These are phyloP conservation scores for Aureobasidium sp. DNA, from an alignment of 2,329 filamentous ascomycete genomes.

Conservation along the genomic window DNA sequence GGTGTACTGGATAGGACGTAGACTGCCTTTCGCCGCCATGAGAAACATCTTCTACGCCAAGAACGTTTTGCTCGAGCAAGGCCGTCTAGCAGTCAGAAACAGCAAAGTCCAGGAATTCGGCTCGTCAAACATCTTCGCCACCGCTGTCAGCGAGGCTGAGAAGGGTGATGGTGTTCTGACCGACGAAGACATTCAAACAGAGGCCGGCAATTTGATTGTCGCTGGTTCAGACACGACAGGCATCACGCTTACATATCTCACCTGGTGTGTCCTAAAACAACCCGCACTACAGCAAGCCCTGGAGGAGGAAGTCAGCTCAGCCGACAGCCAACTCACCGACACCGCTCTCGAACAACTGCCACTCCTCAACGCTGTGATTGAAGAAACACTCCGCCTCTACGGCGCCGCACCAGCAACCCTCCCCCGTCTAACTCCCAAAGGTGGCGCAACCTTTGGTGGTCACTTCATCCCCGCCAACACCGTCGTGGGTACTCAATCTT, in stretches of 20 bases:
- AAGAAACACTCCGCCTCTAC: conserved; percentile 27
- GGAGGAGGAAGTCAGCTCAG: conserved; percentile 21
- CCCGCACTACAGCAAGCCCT: conserved; percentile 19
- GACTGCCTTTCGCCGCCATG: conserved; percentile 13
- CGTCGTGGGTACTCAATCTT: conserved; percentile 23
- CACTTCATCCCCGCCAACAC: conserved; percentile 22
- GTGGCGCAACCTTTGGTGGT: conserved; percentile 19
- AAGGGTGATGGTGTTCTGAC: conserved; percentile 17
- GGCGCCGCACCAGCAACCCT: conserved; percentile 25
- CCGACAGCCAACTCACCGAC: conserved; percentile 13
- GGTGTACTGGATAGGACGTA: conserved; percentile 16
- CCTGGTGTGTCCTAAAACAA: conserved; percentile 23
- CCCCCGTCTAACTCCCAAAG: conserved; percentile 22
- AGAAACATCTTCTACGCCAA: conserved; percentile 16
- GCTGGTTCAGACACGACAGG: conserved; percentile 28
- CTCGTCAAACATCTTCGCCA: conserved; percentile 17
- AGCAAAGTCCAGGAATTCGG: conserved; percentile 7
- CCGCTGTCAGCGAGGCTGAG: conserved; percentile 17
- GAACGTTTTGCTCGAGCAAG: conserved; percentile 16
- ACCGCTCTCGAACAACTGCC: conserved; percentile 20
- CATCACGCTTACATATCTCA: conserved; percentile 24
- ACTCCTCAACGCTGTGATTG: conserved; percentile 22
- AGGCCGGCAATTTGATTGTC: conserved; percentile 24
- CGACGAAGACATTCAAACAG: conserved; percentile 23
- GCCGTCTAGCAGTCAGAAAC: conserved; percentile 14